Evolutionary conservation across 23 red algal genomes (phyloP).

Genomic region (Agarophyton chilense): DNA sequence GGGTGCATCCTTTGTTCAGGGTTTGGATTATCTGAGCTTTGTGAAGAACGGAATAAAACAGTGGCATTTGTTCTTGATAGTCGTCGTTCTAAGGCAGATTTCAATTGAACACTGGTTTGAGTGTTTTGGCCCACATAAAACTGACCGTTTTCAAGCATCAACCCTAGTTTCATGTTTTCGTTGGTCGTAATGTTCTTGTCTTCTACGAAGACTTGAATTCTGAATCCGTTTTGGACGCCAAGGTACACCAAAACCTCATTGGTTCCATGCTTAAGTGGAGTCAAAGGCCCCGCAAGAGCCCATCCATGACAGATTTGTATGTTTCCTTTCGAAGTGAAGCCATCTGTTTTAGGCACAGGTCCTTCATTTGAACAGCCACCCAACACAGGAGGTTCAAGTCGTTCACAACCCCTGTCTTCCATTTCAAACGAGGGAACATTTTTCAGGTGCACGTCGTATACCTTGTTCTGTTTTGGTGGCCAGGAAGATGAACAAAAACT

Average conservation of each 20-base stretch:
- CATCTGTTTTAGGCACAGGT: background rate
- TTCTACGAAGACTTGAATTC: background rate
- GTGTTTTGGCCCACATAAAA: background rate
- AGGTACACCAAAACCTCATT: background rate
- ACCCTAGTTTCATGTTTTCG: background rate
- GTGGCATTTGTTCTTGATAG: background rate
- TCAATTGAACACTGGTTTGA: background rate
- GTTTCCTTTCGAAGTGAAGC: background rate
- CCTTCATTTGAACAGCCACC: background rate
- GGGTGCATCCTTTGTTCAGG: background rate
- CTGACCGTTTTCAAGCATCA: background rate
- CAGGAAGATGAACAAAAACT: conserved; percentile 24
- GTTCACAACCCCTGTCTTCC: background rate
- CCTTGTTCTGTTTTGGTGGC: background rate
- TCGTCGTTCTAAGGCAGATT: background rate
- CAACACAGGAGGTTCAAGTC: background rate
- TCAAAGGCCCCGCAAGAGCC: no score
- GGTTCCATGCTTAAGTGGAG: no score
- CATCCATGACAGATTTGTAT: background rate
- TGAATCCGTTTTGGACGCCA: background rate
- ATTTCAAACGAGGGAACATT: conserved; percentile 2
- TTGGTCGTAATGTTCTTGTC: background rate
- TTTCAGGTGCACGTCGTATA: background rate
- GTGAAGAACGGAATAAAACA: background rate
- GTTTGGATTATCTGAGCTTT: background rate